Evolutionary conservation across 2,329 filamentous ascomycete genomes (phyloP), one percentile per base, ranked within the genome.

Genomic region (Pyrenochaeta sp.): DNA sequence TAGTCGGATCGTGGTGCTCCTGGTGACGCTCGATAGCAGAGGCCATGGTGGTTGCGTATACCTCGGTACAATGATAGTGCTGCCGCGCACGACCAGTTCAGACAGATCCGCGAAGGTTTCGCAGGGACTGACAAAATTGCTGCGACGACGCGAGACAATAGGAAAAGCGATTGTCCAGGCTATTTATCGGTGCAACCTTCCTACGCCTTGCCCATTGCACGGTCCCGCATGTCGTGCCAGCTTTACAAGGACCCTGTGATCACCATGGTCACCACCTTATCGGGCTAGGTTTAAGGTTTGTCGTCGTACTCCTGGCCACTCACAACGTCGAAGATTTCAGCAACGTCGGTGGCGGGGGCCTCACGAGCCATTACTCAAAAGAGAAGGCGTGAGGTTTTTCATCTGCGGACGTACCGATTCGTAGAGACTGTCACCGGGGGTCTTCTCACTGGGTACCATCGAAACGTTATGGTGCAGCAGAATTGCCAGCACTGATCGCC

Each of bases 21-120:
- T 48, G 23, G 12, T 51, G 33, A 21, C 14, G 23, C 39, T 60
- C 52, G 5, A 21, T 33, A 12, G 56, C 52, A 39, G 59, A 54
- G 37, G 59, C 61, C 61, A 64, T 64, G 21, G 27, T 46, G 42
- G 47, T 48, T n/a, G 33, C 15, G 41, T 33, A 4, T 27, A 27
- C 23, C 9, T 27, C 23, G 23, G 9, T 27, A 9, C 23, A 27
- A 27, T 27, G 23, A 9, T 4, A 27, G 23, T 9, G 23, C 23
- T 27, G 23, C 9, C 23, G 23, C 4, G 23, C 9, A 9, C 9
- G 9, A 27, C 23, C 23, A 27, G 23, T 27, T 27, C 23, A 27
- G 23, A 27, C 9, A 9, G 4, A 9, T 27, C 4, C 23, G 4
- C 23, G 23, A 27, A 9, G 23, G 4, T 27, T 27, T 4, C 23